Base-by-base conservation (phyloP, 768 basidiomycete species). In the Russula brevipes region DNA sequence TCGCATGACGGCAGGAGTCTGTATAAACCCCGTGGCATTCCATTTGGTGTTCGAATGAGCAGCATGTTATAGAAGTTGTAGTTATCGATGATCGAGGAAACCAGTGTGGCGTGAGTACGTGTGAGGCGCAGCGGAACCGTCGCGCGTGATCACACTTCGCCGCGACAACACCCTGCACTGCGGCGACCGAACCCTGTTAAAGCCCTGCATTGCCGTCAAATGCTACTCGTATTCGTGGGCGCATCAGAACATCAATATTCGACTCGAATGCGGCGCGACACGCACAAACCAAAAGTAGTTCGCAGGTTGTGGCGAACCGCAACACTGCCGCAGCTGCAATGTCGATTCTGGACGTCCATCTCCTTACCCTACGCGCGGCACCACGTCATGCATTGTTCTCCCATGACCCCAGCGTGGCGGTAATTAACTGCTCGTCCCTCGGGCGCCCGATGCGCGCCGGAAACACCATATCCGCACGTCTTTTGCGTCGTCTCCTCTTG, bases 1-100 rank as follows among this genome's bases (percentile, higher is more conserved):
- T 60, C 35, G 63, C 19, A 30, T 59, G 63, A 64, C 36, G 41
- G 16, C 30, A 14, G 46, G 38, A n/a, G 52, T 6, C 49, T 24
- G 5, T 31, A 3, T 24, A 16, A 8, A 14, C 30, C 8, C 38
- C 42, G 44, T 50, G 61, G 35, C 44, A 31, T 44, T 19, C 11
- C 7, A 33, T 42, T 59, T 7, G 4, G 9, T 33, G 10, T 44
- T 59, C 30, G 17, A 35, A 19, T 8, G 16, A 16, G 24, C n/a
- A 24, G 24, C 24, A 24, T 24, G 24, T 24, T 10, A 5, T 33
- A 31, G 54, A 55, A n/a, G 6, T 30, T 8, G 19, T 4, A 2
- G 8, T 5, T 42, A 30, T 57, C 45, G n/a, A 42, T 17, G 3
- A 16, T n/a, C n/a, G 24, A n/a, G n/a, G n/a, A n/a, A n/a, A n/a